These are phyloP conservation scores for Epichloe sylvatica DNA, from an alignment of 2,329 filamentous ascomycete species.

Conservation along the genomic window DNA sequence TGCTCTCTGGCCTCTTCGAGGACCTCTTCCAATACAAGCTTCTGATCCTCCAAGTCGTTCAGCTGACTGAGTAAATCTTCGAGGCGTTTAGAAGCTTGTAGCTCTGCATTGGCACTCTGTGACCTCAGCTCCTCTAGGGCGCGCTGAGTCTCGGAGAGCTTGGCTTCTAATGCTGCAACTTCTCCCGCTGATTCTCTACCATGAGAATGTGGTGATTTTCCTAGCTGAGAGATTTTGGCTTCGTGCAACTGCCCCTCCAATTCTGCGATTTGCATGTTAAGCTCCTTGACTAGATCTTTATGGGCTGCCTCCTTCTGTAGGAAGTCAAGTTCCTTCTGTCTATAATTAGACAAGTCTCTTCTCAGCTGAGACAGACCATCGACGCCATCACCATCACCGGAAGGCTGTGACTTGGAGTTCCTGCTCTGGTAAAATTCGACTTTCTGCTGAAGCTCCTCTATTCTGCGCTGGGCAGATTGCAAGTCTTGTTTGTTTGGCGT, in stretches of 20 bases:
- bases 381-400: constrained; percentile 27
- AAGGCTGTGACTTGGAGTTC: constrained; percentile 20
- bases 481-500: constrained; percentile 39
- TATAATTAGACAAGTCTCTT: constrained; percentile 46
- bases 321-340: constrained; percentile 52
- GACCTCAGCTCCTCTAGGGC: constrained; percentile 40
- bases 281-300: constrained; percentile 46
- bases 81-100: constrained; percentile 25
- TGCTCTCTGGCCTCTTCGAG: constrained; percentile 41
- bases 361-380: constrained; percentile 47
- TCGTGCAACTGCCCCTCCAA: constrained; percentile 57
- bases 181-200: constrained; percentile 43
- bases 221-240: constrained; percentile 38
- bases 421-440: constrained; percentile 40
- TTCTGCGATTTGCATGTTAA: constrained; percentile 51
- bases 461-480: constrained; percentile 45
- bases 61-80: constrained; percentile 41
- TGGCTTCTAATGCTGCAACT: constrained; percentile 42
- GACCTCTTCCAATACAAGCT: constrained; percentile 42
- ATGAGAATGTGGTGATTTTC: constrained; percentile 31
- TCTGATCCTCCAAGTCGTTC: constrained; percentile 44
- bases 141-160: constrained; percentile 46
- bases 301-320: constrained; percentile 51
- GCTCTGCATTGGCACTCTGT: constrained; percentile 37
- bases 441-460: constrained; percentile 50